Evolutionary conservation across 306 rosid species (phyloP).

Genomic region (Sesbania bispinosa): DNA sequence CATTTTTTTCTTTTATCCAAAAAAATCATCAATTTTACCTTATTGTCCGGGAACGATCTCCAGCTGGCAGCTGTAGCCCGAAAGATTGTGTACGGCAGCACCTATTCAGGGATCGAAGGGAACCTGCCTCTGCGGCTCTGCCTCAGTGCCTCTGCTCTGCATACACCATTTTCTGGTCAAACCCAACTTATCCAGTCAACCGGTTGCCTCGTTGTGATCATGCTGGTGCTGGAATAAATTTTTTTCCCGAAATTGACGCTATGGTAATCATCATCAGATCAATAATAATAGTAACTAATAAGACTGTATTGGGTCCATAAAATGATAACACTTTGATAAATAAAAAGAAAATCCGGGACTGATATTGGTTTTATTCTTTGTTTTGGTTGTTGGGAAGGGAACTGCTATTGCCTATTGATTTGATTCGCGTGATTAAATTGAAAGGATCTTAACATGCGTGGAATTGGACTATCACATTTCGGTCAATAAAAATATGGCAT

Average conservation of each 20-base stretch:
- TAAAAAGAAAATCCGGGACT: neutral
- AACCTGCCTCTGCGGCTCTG: too few species aligned
- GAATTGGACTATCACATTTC: neutral
- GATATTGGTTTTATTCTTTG: too few species aligned
- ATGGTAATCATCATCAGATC: neutral
- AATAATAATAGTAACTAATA: too few species aligned
- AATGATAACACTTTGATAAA: neutral
- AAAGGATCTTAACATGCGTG: neutral
- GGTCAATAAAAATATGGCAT: neutral
- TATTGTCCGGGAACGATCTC: too few species aligned
- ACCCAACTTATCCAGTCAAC: conserved; percentile 51
- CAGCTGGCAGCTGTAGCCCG: too few species aligned
- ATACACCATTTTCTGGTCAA: conserved; percentile 54
- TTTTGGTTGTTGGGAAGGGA: too few species aligned
- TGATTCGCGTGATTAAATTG: neutral
- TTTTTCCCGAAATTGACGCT: conserved; percentile 37
- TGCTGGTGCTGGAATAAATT: conserved; percentile 34
- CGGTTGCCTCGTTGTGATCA: conserved; percentile 40
- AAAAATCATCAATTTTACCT: too few species aligned
- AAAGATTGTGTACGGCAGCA: too few species aligned
- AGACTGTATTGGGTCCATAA: neutral
- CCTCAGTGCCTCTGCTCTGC: too few species aligned
- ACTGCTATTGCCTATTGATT: too few species aligned
- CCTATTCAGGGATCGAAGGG: too few species aligned
- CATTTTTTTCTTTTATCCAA: too few species aligned